These are phyloP conservation scores for Pichia cephalocereana DNA, from an alignment of 805 yeast genomes.

Conservation along the genomic window DNA sequence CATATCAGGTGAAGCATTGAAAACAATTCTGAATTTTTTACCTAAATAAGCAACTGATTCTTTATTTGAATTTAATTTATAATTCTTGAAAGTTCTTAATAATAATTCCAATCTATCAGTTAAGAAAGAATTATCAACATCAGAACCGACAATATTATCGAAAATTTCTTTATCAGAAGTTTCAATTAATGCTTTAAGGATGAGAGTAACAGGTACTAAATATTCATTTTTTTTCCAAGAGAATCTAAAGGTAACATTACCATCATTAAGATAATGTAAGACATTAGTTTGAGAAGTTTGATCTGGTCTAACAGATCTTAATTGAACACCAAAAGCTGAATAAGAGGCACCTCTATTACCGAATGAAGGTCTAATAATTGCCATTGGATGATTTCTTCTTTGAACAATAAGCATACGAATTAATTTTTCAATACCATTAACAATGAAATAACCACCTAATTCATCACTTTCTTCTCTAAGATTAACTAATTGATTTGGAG, in stretches of 20 bases:
- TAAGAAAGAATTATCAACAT: slow-evolving; percentile 77
- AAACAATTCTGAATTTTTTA: slow-evolving; percentile 89
- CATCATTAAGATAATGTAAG: slow-evolving; percentile 90
- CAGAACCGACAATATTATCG: slow-evolving; percentile 92
- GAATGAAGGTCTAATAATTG: slow-evolving; percentile 89
- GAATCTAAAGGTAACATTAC: slow-evolving; percentile 92
- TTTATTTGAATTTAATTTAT: slow-evolving; percentile 66
- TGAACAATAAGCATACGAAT: slow-evolving; percentile 97
- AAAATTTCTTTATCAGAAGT: slow-evolving; percentile 92
- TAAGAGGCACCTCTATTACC: slow-evolving; percentile 90
- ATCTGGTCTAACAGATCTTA: slow-evolving; percentile 90
- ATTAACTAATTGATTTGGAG: slow-evolving; percentile 74
- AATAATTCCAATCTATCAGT: slow-evolving; percentile 96
- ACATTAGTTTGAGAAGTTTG: slow-evolving; percentile 97
- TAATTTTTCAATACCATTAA: slow-evolving; percentile 94
- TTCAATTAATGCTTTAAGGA: slow-evolving; percentile 81
- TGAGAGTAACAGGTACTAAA: slow-evolving; percentile 86
- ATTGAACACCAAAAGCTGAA: slow-evolving; percentile 85
- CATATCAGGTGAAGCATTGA: slow-evolving; percentile 80
- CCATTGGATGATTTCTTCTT: slow-evolving; percentile 97
- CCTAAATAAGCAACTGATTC: slow-evolving; percentile 94
- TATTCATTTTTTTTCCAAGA: slow-evolving; percentile 97
- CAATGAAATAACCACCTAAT: slow-evolving; percentile 91
- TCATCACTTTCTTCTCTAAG: slow-evolving; percentile 90
- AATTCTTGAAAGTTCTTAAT: slow-evolving; percentile 78